phyloP scores from a whole-genome alignment of 306 rosid species.

The Dicorynia guianensis region DNA sequence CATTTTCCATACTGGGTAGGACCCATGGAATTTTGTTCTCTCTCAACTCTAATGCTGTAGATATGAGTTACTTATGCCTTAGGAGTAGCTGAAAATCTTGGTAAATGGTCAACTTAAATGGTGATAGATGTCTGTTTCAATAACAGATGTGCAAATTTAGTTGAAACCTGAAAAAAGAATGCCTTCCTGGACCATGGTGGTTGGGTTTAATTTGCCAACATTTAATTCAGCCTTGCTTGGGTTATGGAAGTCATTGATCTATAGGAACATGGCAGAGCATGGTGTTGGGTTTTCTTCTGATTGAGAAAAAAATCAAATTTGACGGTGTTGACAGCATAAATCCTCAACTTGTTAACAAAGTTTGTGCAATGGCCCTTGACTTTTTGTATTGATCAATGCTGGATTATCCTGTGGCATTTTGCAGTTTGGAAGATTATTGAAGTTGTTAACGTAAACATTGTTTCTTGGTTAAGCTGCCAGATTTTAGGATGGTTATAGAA shows the following conservation, averaged over 20 bases:
- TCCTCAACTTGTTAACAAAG: neutral
- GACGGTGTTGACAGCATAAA: neutral
- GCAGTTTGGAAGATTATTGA: slow-evolving; percentile 5
- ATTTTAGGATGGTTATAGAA: neutral
- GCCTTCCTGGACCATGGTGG: neutral
- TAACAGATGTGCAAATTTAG: too few species aligned
- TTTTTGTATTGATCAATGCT: neutral
- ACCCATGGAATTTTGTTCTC: too few species aligned
- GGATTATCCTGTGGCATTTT: neutral
- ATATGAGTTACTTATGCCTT: neutral
- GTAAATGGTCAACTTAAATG: neutral
- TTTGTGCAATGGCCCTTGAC: neutral
- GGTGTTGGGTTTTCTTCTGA: neutral
- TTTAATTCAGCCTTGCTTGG: neutral
- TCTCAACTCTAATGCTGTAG: too few species aligned
- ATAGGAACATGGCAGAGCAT: slow-evolving; percentile 1
- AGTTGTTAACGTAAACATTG: neutral
- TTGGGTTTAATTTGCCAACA: neutral
- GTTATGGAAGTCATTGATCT: neutral
- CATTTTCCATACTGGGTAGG: neutral
- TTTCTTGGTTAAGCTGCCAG: neutral
- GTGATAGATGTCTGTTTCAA: too few species aligned
- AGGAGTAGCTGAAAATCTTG: neutral
- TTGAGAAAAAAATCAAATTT: neutral
- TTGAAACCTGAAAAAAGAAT: too few species aligned